phyloP scores from a whole-genome alignment of 2,329 filamentous ascomycete genomes.

The Fusarium subtropicale region DNA sequence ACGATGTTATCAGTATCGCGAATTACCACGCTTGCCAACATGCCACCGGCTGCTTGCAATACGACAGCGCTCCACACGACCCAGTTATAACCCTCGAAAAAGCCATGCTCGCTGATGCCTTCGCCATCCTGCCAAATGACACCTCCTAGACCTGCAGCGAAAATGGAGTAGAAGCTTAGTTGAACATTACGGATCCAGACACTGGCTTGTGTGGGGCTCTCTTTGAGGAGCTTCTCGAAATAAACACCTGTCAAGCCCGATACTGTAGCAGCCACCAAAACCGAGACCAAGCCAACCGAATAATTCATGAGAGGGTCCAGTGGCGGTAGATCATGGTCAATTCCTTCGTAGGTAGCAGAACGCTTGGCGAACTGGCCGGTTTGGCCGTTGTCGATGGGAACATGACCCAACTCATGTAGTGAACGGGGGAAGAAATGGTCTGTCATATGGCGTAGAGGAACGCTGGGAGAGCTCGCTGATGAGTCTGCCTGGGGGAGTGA shows the following conservation, averaged over 20 bases:
- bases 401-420: slow-evolving; percentile 78
- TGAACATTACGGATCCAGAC: slow-evolving; percentile 97
- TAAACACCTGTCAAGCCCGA: slow-evolving; percentile 89
- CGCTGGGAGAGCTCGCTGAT: slow-evolving; percentile 64
- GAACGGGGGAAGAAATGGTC: slow-evolving; percentile 82
- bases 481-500: slow-evolving; percentile 76
- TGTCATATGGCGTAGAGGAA: slow-evolving; percentile 71
- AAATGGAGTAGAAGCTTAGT: slow-evolving; percentile 91
- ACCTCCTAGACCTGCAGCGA: slow-evolving; percentile 87
- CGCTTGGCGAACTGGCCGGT: slow-evolving; percentile 55
- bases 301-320: slow-evolving; percentile 74
- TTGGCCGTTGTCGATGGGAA: slow-evolving; percentile 39
- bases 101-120: slow-evolving; percentile 84
- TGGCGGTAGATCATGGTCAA: slow-evolving; percentile 68
- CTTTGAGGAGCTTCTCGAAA: slow-evolving; percentile 92
- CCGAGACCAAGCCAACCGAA: slow-evolving; percentile 81
- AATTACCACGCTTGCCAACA: slow-evolving; percentile 69
- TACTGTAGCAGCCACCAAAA: slow-evolving; percentile 79
- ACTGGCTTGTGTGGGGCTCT: slow-evolving; percentile 78
- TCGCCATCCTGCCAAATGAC: slow-evolving; percentile 88
- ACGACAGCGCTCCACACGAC: slow-evolving; percentile 88
- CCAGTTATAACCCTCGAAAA: slow-evolving; percentile 95
- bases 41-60: slow-evolving; percentile 84
- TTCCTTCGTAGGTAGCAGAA: slow-evolving; percentile 92
- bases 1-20: slow-evolving; percentile 75